A percentile compares a stretch with the other conserved stretches of the same genome.
phyloP scores from a whole-genome alignment of 306 rosid genomes.

The Cucumis sativus region Cucumber_9930_V3 NC_026661.2:495501-496000 shows the following conservation, averaged over 20 bases:
- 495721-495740: conserved; percentile 31
- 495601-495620: background rate
- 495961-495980: background rate
- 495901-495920: background rate
- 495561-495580: conserved; percentile 3
- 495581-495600: background rate
- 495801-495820: background rate
- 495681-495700: background rate
- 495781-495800: conserved; percentile 34
- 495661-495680: background rate
- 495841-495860: background rate
- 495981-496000: background rate
- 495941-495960: background rate
- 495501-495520: background rate
- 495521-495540: background rate
- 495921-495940: background rate
- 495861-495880: background rate
- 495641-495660: background rate
- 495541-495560: background rate
- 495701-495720: conserved; percentile 22
- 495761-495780: conserved; percentile 39
- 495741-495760: conserved; percentile 49
- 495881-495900: background rate
- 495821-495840: background rate
- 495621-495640: background rate